Base-by-base conservation (phyloP, 2,329 filamentous ascomycete genomes). In the Ophiocordyceps camponoti-saundersi region DNA sequence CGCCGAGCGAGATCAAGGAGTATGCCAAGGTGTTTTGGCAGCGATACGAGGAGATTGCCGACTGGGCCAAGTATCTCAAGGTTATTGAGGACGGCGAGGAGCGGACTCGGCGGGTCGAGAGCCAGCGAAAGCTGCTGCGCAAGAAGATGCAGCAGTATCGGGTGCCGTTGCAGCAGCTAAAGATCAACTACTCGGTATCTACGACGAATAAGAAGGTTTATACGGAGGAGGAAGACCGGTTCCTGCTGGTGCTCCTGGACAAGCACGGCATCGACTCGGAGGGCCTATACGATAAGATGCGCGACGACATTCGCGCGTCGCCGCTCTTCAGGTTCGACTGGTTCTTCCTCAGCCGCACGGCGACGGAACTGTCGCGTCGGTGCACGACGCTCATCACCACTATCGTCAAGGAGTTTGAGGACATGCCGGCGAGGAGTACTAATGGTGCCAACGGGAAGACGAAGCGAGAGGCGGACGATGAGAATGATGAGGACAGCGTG, bases 131-230 rank as follows among this genome's bases (percentile, higher is more conserved):
- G 65, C 82, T 96, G 70, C 75, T 98, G 47, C 80, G 82, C 52
- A 93, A 89, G 75, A 98, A 98, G 76, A 85, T 98, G 75, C 77
- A 82, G 56, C 86, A 92, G 71, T 96, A 95, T 61, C 84, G 92
- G n/a, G 90, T 96, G 45, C 93, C 92, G 22, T 74, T 98, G 16
- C 92, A 98, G 63, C 92, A 98, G 65, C 79, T 98, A 58, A 95
- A 95, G 71, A 88, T 98, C 69, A 96, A 95, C 67, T 98, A 98
- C 65, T 95, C 89, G 0, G 92, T 98, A 26, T 95, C 88, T 7
- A 98, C 92, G 2, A 98, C 93, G 11, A 98, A 98, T 76, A 98
- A 98, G 71, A 98, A 98, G 69, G 89, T 98, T 1, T 98, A 98
- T 62, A 96, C 89, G 0, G 93, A 98, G 61, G 92, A 98, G 60